Evolutionary conservation across 306 rosid species (phyloP).

Genomic region (Myrica gale): DNA sequence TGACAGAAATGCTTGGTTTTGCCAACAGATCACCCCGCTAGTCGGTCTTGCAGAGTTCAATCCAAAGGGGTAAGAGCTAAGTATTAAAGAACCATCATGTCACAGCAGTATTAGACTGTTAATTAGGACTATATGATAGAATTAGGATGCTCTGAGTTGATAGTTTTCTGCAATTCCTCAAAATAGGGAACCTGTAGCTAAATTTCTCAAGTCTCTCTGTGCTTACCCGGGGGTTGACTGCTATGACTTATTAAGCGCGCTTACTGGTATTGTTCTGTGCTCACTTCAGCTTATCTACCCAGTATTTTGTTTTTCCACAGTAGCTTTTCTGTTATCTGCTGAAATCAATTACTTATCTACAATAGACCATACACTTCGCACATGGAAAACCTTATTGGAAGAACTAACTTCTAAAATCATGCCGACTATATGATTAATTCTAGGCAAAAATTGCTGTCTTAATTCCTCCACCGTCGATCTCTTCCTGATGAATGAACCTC

Average conservation of each 20-base stretch:
- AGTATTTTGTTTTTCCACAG: neutral
- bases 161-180: conserved; percentile 10
- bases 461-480: conserved; percentile 68
- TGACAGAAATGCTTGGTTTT: conserved; percentile 13
- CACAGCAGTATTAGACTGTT: neutral
- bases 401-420: neutral
- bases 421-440: neutral
- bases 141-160: neutral
- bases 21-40: conserved; percentile 41
- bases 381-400: neutral
- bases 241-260: conserved; percentile 49
- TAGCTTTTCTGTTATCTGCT: neutral
- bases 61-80: conserved; percentile 55
- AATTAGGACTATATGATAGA: neutral
- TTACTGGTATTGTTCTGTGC: conserved; percentile 47
- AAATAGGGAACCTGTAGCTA: conserved; percentile 42
- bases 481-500: conserved; percentile 69
- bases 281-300: neutral
- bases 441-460: conserved; percentile 81
- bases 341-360: too few relatives aligned
- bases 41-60: conserved; percentile 73
- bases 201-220: conserved; percentile 50
- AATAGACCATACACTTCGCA: neutral
- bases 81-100: neutral
- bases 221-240: conserved; percentile 53